Base-by-base conservation (phyloP, 2,329 filamentous ascomycete species). In the Cytospora piceae region DNA sequence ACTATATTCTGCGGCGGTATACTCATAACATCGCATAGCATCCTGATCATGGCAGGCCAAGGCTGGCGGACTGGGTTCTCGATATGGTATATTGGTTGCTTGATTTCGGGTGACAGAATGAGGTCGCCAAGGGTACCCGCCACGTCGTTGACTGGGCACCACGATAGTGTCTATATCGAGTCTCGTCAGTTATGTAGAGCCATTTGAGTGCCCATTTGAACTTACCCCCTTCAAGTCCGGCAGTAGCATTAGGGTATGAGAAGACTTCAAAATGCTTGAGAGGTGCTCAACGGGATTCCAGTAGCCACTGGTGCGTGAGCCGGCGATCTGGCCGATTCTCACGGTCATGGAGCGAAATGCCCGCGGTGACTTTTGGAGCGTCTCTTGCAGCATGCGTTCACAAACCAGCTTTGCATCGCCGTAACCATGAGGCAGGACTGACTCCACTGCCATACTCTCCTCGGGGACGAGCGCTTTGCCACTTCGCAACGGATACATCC, bases 231-330 rank as follows among this genome's bases (percentile, higher is more conserved):
- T 53, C 14, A 83, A 68, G 24, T 77, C 74, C 0, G 83, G 82
- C 11, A 82, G 69, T 0, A 71, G 74, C 0, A 73, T 71, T 0
- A 85, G 68, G 0, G 78, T 80, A 69, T 85, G 81, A 0, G 79
- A 78, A 0, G 79, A 82, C 72, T 84, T 84, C 60, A 84, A 69
- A 34, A 87, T 63, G 68, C 83, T 83, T 0, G 75, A 69, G 14
- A 85, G 72, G 69, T 86, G 82, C 70, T 86, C 84, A 24, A 75
- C 74, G 0, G 78, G 73, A 68, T 87, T 87, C 85, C 85, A 87
- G 69, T 80, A 81, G 0, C 84, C 84, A 62, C 74, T 84, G 0
- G 63, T 75, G 3, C 70, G 78, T 0, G 79, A 82, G 0, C 85
- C 85, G 1, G 84, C 76, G 51, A 87, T 82, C 71, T 87, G 85